Percentiles rank a stretch among this genome's conserved stretches.
phyloP scores from a whole-genome alignment of 305 asterid genomes.

The Fraxinus sp. region DNA sequence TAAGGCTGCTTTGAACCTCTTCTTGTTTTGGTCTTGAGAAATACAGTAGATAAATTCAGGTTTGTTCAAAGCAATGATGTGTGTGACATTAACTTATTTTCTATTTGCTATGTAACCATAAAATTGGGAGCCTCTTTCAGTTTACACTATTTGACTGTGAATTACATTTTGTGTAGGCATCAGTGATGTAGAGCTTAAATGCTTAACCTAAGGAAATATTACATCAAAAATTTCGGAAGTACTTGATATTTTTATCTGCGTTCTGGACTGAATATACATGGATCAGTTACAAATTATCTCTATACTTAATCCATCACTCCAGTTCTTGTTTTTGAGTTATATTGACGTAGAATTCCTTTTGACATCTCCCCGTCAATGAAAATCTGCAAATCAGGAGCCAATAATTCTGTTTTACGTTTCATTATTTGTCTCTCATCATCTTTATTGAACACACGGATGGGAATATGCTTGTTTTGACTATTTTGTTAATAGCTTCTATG shows the following conservation, averaged over 20 bases:
- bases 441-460: background rate
- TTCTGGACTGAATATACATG: background rate
- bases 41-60: slow-evolving; percentile 5
- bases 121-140: slow-evolving; percentile 3
- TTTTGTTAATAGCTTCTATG: background rate
- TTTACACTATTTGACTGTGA: background rate
- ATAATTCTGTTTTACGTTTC: background rate
- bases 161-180: background rate
- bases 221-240: background rate
- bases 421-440: background rate
- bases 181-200: background rate
- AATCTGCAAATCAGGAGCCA: background rate
- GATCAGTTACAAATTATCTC: background rate
- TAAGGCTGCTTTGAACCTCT: slow-evolving; percentile 18
- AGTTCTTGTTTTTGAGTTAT: background rate
- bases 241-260: background rate
- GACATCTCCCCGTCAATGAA: background rate
- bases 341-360: background rate
- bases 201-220: background rate
- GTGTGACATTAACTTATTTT: background rate
- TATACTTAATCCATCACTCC: background rate
- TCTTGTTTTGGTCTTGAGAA: background rate
- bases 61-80: slow-evolving; percentile 11
- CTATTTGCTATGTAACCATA: background rate
- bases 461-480: slow-evolving; percentile 5